A percentile compares a stretch with the other conserved stretches of the same genome.
Conservation (phyloP, 2,329 filamentous ascomycete species). For the Cryoendolithus antarcticus region DNA sequence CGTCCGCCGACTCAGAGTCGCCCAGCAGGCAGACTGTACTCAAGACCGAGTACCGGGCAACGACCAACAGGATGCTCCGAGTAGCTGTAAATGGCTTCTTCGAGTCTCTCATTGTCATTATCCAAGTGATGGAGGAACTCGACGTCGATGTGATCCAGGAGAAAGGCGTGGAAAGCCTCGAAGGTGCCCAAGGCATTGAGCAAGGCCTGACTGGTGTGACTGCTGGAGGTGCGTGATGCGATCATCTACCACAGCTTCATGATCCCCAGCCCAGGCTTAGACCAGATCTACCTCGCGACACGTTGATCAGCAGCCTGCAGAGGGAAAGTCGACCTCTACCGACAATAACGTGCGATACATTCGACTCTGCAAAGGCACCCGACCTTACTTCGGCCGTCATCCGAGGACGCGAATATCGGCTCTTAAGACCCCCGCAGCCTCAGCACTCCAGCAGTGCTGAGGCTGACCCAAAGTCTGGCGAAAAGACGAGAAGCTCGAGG, state of each 20-base stretch:
- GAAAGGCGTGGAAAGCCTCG: constrained; percentile 28
- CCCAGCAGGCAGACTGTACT: constrained; percentile 39
- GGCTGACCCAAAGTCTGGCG: too few relatives aligned
- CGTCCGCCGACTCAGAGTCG: background rate
- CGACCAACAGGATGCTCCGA: constrained; percentile 90
- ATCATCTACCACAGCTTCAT: background rate
- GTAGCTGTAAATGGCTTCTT: constrained; percentile 96
- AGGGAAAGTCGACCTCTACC: too few relatives aligned
- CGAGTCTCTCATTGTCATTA: constrained; percentile 71
- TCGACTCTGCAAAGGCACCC: too few relatives aligned
- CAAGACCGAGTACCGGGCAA: constrained; percentile 66
- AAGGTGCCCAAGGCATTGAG: constrained; percentile 28
- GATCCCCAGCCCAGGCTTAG: background rate
- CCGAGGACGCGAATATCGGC: too few relatives aligned
- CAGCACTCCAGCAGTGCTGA: too few relatives aligned
- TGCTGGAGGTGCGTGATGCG: constrained; percentile 3
- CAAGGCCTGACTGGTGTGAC: constrained; percentile 22
- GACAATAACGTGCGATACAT: too few relatives aligned
- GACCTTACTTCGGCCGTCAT: too few relatives aligned
- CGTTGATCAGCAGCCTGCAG: too few relatives aligned
- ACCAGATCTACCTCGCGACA: background rate
- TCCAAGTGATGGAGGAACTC: constrained; percentile 82
- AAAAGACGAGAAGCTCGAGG: too few relatives aligned
- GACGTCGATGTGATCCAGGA: constrained; percentile 66
- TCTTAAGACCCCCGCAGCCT: too few relatives aligned